Percentiles rank a stretch among this genome's conserved stretches.
These are phyloP conservation scores for Bothriochloa decipiens DNA, from an alignment of 176 grass and related monocot species.

Conservation along the genomic window DNA sequence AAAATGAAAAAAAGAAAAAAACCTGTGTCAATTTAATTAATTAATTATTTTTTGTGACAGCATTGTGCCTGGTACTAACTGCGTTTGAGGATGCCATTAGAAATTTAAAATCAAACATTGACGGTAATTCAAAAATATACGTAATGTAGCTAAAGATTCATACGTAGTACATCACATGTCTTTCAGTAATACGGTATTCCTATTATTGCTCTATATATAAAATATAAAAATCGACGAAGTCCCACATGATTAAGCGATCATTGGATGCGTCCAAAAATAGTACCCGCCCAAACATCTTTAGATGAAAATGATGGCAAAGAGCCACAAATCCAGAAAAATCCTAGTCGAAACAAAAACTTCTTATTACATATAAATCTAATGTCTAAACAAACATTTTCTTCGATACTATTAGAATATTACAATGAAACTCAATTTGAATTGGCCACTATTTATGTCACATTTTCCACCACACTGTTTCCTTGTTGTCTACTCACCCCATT, in stretches of 20 bases:
- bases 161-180: background rate
- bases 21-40: background rate
- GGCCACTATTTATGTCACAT: background rate
- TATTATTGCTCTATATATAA: background rate
- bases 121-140: background rate
- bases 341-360: background rate
- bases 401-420: background rate
- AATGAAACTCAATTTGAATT: background rate
- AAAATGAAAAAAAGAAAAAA: too few relatives aligned
- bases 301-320: background rate
- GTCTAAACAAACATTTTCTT: background rate
- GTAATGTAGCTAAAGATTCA: background rate
- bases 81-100: background rate
- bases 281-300: background rate
- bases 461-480: background rate
- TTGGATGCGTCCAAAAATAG: conserved; percentile 2
- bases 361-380: background rate
- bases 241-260: conserved; percentile 1
- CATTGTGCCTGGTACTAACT: background rate
- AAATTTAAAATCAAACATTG: background rate
- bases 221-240: background rate
- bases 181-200: background rate
- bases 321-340: background rate
- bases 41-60: too few relatives aligned
- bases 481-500: conserved; percentile 25